Conservation (phyloP, 352 stramenopile genomes). For the Globisporangium echinulatum region DNA sequence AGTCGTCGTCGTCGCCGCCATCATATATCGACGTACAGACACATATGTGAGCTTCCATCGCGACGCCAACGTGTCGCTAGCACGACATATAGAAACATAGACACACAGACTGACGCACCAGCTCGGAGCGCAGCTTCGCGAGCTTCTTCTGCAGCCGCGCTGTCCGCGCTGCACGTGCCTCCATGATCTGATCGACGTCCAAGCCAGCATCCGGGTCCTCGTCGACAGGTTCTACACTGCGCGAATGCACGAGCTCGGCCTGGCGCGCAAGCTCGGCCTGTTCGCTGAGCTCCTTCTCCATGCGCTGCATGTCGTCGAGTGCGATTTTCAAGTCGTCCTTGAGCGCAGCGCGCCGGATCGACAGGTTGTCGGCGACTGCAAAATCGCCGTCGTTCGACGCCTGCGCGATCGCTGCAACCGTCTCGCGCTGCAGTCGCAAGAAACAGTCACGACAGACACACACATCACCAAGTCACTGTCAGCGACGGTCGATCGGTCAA, state of each 20-base stretch:
- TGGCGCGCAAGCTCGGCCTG: conserved; percentile 10
- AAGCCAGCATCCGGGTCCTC: conserved; percentile 12
- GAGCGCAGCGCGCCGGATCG: conserved; percentile 43
- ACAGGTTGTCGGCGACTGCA: conserved; percentile 56
- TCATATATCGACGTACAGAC: background rate
- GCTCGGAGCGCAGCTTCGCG: conserved; percentile 29
- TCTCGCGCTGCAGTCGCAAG: conserved; percentile 32
- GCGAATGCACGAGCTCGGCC: conserved; percentile 26
- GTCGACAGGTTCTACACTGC: conserved; percentile 7
- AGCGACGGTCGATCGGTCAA: background rate
- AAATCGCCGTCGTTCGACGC: conserved; percentile 46
- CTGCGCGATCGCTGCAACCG: conserved; percentile 47
- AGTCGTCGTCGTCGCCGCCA: background rate
- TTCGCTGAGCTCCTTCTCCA: conserved; percentile 53
- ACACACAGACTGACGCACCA: conserved; percentile 15
- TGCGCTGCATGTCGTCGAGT: conserved; percentile 64
- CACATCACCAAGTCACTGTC: background rate
- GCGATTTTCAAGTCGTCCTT: conserved; percentile 68
- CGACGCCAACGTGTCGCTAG: background rate
- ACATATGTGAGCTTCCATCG: too few relatives aligned
- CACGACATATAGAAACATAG: background rate
- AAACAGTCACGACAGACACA: background rate
- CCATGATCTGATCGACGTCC: conserved; percentile 41
- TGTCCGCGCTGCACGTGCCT: conserved; percentile 31
- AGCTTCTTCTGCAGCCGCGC: conserved; percentile 42